A percentile compares a stretch with the other conserved stretches of the same genome.
phyloP scores from a whole-genome alignment of 1,284 basidiomycete species.

The Volvariella volvacea region DNA sequence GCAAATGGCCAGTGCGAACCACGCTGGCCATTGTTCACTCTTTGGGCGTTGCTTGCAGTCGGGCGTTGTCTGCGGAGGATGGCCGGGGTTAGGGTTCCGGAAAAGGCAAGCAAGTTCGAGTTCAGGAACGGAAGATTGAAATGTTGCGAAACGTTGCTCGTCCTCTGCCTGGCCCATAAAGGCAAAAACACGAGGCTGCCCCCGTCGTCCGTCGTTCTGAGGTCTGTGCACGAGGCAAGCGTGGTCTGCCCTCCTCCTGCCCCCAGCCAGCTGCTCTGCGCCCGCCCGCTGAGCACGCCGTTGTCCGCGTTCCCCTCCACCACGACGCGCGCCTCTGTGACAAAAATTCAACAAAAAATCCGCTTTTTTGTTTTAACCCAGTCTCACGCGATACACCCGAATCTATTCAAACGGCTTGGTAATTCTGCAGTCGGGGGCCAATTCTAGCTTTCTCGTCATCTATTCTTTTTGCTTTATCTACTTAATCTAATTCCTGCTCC shows the following conservation, averaged over 20 bases:
- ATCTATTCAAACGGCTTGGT: not conserved
- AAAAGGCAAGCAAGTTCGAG: no score
- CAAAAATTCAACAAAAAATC: not conserved
- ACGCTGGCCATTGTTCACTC: no score
- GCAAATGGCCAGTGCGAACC: no score
- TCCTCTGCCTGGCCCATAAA: conserved; percentile 1
- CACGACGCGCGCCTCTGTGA: not conserved
- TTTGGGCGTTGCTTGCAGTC: no score
- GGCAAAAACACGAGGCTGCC: conserved; percentile 1
- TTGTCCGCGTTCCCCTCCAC: not conserved
- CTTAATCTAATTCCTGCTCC: not conserved
- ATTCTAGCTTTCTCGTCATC: no score
- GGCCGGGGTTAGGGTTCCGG: no score
- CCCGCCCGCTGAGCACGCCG: no score
- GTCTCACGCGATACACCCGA: not conserved
- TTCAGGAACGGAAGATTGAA: no score
- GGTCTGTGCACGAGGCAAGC: conserved; percentile 1
- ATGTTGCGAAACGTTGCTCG: not conserved
- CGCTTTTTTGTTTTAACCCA: not conserved
- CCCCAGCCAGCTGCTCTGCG: no score
- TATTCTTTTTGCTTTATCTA: not conserved
- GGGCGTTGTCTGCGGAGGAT: no score
- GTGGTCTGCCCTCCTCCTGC: not conserved
- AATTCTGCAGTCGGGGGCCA: no score
- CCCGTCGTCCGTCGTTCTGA: not conserved